phyloP scores from a whole-genome alignment of 164 flowering plant species.

The Piper betle region DNA sequence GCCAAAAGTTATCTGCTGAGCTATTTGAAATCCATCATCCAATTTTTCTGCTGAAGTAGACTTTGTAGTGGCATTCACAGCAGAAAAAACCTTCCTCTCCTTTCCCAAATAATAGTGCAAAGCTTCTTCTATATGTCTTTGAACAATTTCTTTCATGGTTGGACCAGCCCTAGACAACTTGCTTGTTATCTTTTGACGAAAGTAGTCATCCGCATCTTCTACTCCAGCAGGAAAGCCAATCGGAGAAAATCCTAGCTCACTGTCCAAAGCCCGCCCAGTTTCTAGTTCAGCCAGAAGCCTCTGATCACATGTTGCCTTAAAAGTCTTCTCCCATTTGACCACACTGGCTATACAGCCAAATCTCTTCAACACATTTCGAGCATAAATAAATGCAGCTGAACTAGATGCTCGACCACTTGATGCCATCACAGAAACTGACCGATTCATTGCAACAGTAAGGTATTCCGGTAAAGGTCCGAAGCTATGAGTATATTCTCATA shows the following conservation, averaged over 20 bases:
- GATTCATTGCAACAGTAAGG: slow-evolving; percentile 53
- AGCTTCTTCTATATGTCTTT: slow-evolving; percentile 64
- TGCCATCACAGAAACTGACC: slow-evolving; percentile 38
- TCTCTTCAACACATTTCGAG: slow-evolving; percentile 56
- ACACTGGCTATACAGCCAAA: slow-evolving; percentile 62
- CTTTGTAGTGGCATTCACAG: slow-evolving; percentile 32
- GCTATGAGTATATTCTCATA: slow-evolving; percentile 73
- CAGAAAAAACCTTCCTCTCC: slow-evolving; percentile 46
- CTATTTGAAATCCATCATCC: slow-evolving; percentile 64
- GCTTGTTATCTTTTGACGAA: slow-evolving; percentile 66
- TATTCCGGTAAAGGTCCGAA: slow-evolving; percentile 76
- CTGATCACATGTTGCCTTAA: slow-evolving; percentile 68
- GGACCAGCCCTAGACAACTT: slow-evolving; percentile 62
- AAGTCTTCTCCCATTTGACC: slow-evolving; percentile 71
- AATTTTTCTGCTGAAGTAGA: slow-evolving; percentile 41
- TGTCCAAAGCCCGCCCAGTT: slow-evolving; percentile 52
- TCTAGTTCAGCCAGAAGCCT: slow-evolving; percentile 82
- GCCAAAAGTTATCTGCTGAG: slow-evolving; percentile 53
- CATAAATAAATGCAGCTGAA: slow-evolving; percentile 52
- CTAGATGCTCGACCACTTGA: slow-evolving; percentile 62
- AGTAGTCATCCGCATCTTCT: slow-evolving; percentile 73
- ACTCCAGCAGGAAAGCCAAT: slow-evolving; percentile 63
- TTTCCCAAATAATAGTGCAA: slow-evolving; percentile 38
- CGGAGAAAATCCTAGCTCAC: slow-evolving; percentile 52
- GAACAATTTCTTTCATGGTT: slow-evolving; percentile 79